phyloP scores from a whole-genome alignment of 306 rosid genomes.

The Rubus parviflorus region DNA sequence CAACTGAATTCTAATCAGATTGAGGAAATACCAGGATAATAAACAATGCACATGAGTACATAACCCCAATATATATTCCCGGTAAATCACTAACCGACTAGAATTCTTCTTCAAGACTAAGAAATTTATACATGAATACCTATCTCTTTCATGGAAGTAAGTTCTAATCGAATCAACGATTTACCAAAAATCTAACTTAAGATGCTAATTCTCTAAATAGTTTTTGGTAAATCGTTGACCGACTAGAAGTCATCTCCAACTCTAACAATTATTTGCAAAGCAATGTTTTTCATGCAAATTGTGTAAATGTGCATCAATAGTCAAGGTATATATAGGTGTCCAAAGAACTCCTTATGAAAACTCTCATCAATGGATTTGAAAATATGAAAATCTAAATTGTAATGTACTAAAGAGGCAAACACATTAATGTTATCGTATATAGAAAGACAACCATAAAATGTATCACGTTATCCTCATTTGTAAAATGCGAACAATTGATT shows the following conservation, averaged over 20 bases:
- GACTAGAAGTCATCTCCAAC: background rate
- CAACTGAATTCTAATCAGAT: background rate
- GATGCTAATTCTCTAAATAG: background rate
- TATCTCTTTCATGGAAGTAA: background rate
- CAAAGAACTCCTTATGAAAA: background rate
- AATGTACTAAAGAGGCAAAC: background rate
- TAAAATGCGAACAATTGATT: background rate
- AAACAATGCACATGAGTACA: no score
- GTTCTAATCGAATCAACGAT: background rate
- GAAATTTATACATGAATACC: background rate
- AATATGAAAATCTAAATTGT: background rate
- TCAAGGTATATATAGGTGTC: background rate
- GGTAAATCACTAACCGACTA: background rate
- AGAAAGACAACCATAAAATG: background rate
- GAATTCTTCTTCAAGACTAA: background rate
- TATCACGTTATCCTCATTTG: background rate
- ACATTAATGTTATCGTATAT: background rate
- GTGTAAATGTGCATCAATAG: background rate
- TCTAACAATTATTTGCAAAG: background rate
- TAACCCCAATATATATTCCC: no score
- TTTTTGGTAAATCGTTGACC: constrained; percentile 7
- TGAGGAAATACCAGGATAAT: background rate
- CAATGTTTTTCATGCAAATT: background rate
- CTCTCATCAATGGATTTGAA: background rate
- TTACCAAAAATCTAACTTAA: background rate